phyloP scores from a whole-genome alignment of 257 asterid species.

The Solanum ossicruentum region DNA sequence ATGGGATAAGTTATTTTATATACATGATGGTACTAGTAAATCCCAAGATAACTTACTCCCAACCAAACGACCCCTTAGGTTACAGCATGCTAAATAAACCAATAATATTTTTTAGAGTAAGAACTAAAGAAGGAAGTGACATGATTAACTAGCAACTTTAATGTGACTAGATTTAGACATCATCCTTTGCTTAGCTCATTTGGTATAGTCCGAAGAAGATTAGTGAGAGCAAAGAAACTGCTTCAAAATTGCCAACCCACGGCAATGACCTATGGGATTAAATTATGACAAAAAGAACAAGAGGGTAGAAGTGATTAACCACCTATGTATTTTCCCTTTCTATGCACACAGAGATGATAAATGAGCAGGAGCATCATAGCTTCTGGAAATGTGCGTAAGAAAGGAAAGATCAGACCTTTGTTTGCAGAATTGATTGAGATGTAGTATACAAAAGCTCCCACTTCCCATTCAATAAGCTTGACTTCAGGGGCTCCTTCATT shows the following conservation, averaged over 20 bases:
- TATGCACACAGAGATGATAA: not conserved
- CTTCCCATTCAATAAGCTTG: conserved; percentile 43
- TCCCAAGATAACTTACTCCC: too few relatives aligned
- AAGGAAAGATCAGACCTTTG: conserved; percentile 13
- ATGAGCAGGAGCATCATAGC: not conserved
- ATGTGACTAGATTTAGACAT: not conserved
- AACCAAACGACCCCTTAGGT: not conserved
- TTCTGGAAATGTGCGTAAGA: not conserved
- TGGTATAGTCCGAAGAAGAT: not conserved
- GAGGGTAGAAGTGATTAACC: not conserved
- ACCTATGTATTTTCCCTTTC: not conserved
- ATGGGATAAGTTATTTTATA: too few relatives aligned
- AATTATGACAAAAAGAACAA: not conserved
- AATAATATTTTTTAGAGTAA: not conserved
- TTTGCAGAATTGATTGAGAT: conserved; percentile 39
- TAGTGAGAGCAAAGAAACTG: not conserved
- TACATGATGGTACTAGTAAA: too few relatives aligned
- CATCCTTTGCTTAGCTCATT: not conserved
- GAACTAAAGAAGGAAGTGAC: not conserved
- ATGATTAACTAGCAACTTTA: not conserved
- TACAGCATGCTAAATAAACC: not conserved
- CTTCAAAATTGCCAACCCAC: not conserved
- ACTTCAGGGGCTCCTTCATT: conserved; percentile 52
- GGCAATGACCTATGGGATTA: not conserved
- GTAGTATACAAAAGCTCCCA: conserved; percentile 70